Percentiles rank a stretch among this genome's conserved stretches.
Conservation (phyloP, 139 green algal species). For the Chlorella ohadii region DNA sequence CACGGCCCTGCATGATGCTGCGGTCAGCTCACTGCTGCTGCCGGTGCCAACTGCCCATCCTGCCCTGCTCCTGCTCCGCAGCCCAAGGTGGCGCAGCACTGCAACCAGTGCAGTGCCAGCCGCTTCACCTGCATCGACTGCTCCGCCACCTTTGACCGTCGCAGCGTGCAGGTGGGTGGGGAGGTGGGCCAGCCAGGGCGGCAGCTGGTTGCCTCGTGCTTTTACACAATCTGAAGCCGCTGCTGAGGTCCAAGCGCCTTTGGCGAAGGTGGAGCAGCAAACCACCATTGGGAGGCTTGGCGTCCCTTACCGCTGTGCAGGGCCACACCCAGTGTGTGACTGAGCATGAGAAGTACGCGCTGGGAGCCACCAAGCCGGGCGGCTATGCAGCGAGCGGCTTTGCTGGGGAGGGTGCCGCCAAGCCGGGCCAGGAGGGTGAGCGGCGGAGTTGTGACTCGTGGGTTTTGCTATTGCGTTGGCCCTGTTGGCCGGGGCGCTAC, state of each 20-base stretch:
- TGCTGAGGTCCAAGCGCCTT: too few relatives aligned
- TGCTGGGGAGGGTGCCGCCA: conserved; percentile 23
- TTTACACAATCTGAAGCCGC: too few relatives aligned
- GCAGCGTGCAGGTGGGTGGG: conserved; percentile 55
- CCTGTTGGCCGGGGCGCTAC: too few relatives aligned
- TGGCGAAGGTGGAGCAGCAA: too few relatives aligned
- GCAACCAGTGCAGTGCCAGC: conserved; percentile 56
- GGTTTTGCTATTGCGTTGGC: neutral
- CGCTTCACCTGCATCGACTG: conserved; percentile 94
- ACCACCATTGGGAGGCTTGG: too few relatives aligned
- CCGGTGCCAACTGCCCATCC: neutral
- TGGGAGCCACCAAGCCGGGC: conserved; percentile 90
- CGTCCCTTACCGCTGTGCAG: conserved; percentile 37
- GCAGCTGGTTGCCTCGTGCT: too few relatives aligned
- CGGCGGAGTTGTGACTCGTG: neutral
- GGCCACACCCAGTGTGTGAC: conserved; percentile 87
- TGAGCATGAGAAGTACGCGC: conserved; percentile 94
- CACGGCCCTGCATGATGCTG: too few relatives aligned
- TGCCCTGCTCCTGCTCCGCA: conserved; percentile 31
- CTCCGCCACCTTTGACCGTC: conserved; percentile 72
- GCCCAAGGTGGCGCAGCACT: conserved; percentile 86
- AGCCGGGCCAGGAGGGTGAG: conserved; percentile 8
- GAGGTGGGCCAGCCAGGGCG: too few relatives aligned
- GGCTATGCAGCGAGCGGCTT: conserved; percentile 80
- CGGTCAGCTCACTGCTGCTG: too few relatives aligned